Evolutionary conservation across 306 rosid genomes (phyloP).

Genomic region (Castanopsis chinensis): DNA sequence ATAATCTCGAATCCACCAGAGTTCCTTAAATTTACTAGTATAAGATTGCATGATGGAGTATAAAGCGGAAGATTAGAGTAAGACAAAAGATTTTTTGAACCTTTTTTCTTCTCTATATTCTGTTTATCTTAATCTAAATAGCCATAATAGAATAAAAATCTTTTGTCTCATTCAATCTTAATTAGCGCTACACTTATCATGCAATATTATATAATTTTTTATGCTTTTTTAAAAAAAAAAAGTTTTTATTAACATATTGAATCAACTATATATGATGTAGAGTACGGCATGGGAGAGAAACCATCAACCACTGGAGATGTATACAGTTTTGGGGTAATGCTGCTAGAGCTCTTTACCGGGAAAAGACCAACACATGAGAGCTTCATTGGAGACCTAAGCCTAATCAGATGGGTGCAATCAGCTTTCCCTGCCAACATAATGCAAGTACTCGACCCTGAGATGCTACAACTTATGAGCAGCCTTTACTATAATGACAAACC

Average conservation of each 20-base stretch:
- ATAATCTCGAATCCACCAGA: accelerated
- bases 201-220: not conserved
- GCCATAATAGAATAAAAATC: too few species aligned
- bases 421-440: slow-evolving; percentile 30
- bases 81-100: too few species aligned
- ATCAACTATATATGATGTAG: slow-evolving; percentile 23
- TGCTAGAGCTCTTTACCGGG: slow-evolving; percentile 59
- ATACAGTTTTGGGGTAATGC: slow-evolving; percentile 64
- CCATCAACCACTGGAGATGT: slow-evolving; percentile 65
- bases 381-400: slow-evolving; percentile 45
- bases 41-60: too few species aligned
- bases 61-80: too few species aligned
- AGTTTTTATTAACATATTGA: slow-evolving; percentile 1
- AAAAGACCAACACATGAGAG: slow-evolving; percentile 57
- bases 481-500: slow-evolving; percentile 7
- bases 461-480: slow-evolving; percentile 11
- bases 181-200: too few species aligned
- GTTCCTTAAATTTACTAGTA: too few species aligned
- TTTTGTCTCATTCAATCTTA: too few species aligned
- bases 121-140: too few species aligned
- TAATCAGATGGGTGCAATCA: slow-evolving; percentile 54
- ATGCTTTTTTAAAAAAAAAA: too few species aligned
- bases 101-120: too few species aligned
- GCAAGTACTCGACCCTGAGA: slow-evolving; percentile 43
- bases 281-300: slow-evolving; percentile 63